phyloP scores from a whole-genome alignment of 768 basidiomycete genomes.

The Melanogaster broomeanus region DNA sequence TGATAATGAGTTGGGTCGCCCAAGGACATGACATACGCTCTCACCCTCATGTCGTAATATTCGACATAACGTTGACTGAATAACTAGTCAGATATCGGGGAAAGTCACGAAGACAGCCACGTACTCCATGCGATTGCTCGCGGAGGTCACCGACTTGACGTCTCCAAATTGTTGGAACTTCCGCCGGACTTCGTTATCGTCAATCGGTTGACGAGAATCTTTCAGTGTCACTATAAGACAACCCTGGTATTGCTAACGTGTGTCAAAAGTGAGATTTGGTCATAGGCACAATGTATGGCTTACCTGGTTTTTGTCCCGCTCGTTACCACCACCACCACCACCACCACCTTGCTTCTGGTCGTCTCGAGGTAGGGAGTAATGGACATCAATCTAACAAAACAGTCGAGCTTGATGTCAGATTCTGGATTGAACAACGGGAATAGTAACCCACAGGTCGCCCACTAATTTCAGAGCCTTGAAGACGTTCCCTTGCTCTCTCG shows the following conservation, averaged over 20 bases:
- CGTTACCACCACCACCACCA: constrained; percentile 42
- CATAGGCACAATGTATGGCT: constrained; percentile 12
- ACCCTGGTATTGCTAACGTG: constrained; percentile 72
- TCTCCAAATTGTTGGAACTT: constrained; percentile 91
- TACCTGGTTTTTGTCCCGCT: constrained; percentile 84
- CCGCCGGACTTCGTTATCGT: constrained; percentile 82
- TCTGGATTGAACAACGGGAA: background rate
- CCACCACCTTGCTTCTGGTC: constrained; percentile 65
- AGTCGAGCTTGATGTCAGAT: constrained; percentile 7
- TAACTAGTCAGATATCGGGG: constrained; percentile 5
- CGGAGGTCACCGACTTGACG: constrained; percentile 75
- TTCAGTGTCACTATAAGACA: constrained; percentile 78
- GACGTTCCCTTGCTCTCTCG: constrained; percentile 84
- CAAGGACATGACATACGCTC: constrained; percentile 17
- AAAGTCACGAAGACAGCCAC: constrained; percentile 11
- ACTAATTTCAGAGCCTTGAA: constrained; percentile 88
- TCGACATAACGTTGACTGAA: constrained; percentile 88
- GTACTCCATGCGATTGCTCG: constrained; percentile 64
- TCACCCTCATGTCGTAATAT: constrained; percentile 85
- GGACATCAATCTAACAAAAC: constrained; percentile 85
- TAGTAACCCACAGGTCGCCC: constrained; percentile 78
- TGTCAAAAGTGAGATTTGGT: constrained; percentile 8
- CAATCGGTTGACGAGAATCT: constrained; percentile 70
- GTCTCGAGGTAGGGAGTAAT: constrained; percentile 93
- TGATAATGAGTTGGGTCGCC: constrained; percentile 8